Base-by-base conservation (phyloP, 768 basidiomycete genomes). In the Daedalea quercina region DNA sequence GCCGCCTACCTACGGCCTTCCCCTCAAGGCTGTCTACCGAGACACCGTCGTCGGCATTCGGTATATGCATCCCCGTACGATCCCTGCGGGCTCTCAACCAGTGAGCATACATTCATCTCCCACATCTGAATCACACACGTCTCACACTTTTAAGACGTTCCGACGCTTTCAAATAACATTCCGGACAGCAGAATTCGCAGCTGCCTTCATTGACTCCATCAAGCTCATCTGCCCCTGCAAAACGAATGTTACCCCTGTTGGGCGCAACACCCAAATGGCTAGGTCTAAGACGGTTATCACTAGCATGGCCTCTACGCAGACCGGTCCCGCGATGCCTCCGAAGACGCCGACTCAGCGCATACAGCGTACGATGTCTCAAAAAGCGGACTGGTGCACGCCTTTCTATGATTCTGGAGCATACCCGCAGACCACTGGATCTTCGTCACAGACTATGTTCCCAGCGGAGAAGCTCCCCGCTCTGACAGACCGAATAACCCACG, bases 131-230 rank as follows among this genome's bases (percentile, higher is more conserved):
- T 24, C 25, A 43, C 43, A n/a, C 35, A 15, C 8, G 35, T 31
- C n/a, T 3, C 28, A 37, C 35, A 49, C 12, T 44, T 54, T 49
- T 57, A 40, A 90, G 88, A 68, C 73, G 1, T 87, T 84, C 64
- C 80, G 85, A 47, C 83, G 88, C 15, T 87, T 91, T 60, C 88
- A 91, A 63, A 75, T 90, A 25, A 82, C 82, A 20, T 89, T 91
- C 56, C 63, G 71, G 47, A 73, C 75, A n/a, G 48, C 70, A 15
- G 53, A 64, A 2, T 74, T 78, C 28, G 79, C 82, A 0, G 63
- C 70, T 1, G 76, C 79, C 56, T 85, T 86, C 55, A 76, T 89
- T 52, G 74, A 81, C 25, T 69, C 77, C 3, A 81, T 90, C 60
- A 76, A 77, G 44, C 70, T 76, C 4, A 77, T 90, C 37, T 90